Evolutionary conservation across 495 filamentous ascomycete species (phyloP), one percentile per base, ranked within the genome.

Genomic region (Xylaria intraflava): DNA sequence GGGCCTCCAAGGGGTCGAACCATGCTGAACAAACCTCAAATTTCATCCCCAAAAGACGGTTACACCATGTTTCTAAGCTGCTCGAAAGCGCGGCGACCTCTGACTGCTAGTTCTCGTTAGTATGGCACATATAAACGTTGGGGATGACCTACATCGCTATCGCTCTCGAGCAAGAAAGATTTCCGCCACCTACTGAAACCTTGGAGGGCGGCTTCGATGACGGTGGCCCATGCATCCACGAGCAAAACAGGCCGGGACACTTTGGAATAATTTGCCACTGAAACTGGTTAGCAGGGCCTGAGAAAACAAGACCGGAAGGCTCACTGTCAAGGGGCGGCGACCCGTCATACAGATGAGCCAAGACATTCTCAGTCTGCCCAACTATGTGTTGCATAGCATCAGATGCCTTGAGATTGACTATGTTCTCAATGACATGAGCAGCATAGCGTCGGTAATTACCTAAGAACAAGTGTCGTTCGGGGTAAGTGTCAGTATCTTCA

Each of bases 381-480:
- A 97, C 78, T 39, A 96, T 94, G 67, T 95, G 87, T 44, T 82
- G 79, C 56, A 97, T 83, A 1, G 90, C 90, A 53, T 97, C 93
- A 36, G 86, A 78, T 11, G 90, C 84, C 54, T 86, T 81, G 53
- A 85, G 83, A 41, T 85, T 76, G 16, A 91, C 88, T 45, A 96
- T 88, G 26, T 75, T 77, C 68, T 96, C 90, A 43, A 97, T 86
- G 5, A 96, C 81, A 29, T 84, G 83, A 10, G 82, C 81, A 65
- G 90, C 93, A 60, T 94, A 97, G 42, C 94, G 81, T 20, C 91
- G 77, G 65, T 96, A 99, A 61, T 97, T 97, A 1, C 93, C 92
- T n/a, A 97, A 78, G 65, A 99, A 99, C 11, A 91, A 88, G 71
- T 99, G 93, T 22, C 88, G 78, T 66, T 99, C 94, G 1, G 94